Conservation (phyloP, 2,329 filamentous ascomycete species). For the Dryadomyces quercivorus region DNA sequence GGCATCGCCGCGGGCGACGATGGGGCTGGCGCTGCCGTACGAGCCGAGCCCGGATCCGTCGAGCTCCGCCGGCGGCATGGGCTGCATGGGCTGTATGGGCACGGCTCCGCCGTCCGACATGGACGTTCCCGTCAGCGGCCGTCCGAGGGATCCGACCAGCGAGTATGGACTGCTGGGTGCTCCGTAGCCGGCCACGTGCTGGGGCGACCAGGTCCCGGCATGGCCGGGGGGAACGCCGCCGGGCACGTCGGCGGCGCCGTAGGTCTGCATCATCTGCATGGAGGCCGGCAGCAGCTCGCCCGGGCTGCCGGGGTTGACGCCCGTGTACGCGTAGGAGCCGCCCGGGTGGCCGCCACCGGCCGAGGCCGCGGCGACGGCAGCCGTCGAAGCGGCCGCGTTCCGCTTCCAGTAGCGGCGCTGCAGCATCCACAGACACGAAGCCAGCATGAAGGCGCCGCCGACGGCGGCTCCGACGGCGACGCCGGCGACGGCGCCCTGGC, state of each 20-base stretch:
- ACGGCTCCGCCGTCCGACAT: too few species aligned
- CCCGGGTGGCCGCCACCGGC: background rate
- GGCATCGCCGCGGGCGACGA: background rate
- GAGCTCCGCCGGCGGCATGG: background rate
- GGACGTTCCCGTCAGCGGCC: background rate
- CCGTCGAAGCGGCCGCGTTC: background rate
- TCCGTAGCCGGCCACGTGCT: background rate
- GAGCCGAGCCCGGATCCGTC: background rate
- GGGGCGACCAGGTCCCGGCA: background rate
- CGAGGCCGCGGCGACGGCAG: background rate
- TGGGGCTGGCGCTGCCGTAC: background rate
- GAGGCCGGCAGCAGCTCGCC: background rate
- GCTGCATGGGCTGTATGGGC: background rate
- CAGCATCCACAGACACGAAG: conserved; percentile 6
- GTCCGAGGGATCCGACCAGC: background rate
- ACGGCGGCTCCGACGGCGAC: conserved; percentile 27
- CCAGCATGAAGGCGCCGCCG: conserved; percentile 16
- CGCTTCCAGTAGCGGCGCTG: conserved; percentile 4
- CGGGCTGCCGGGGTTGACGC: background rate
- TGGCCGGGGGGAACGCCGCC: background rate
- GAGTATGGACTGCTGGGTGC: background rate
- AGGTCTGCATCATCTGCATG: background rate
- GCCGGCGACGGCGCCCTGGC: conserved; percentile 29
- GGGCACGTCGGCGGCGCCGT: background rate
- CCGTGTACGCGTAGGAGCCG: background rate